These are phyloP conservation scores for Isoetes taiwanensis DNA, from an alignment of 75 land plant species.

Conservation along the genomic window DNA sequence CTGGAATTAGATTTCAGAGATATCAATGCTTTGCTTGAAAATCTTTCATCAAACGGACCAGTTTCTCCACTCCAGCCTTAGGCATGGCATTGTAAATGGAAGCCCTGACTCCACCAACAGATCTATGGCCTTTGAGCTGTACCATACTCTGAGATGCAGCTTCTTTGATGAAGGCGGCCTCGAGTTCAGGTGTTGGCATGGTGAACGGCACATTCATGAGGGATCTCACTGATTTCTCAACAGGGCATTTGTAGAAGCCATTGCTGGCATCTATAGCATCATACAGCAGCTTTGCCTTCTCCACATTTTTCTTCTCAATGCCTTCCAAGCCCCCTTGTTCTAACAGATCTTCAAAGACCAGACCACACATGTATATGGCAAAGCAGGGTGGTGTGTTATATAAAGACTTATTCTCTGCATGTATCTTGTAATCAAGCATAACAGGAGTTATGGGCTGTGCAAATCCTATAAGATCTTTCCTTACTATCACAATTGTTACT, in stretches of 20 bases:
- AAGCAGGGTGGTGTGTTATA: slow-evolving; percentile 97
- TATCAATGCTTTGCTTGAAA: slow-evolving; percentile 81
- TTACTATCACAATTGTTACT: slow-evolving; percentile 69
- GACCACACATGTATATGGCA: slow-evolving; percentile 76
- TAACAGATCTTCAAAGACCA: slow-evolving; percentile 82
- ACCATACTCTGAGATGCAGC: slow-evolving; percentile 74
- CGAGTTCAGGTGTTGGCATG: slow-evolving; percentile 64
- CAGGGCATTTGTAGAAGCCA: slow-evolving; percentile 80
- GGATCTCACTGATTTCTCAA: slow-evolving; percentile 84
- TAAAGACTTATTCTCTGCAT: slow-evolving; percentile 70
- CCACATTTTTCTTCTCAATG: slow-evolving; percentile 65
- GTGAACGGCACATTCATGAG: slow-evolving; percentile 97
- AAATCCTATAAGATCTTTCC: slow-evolving; percentile 65
- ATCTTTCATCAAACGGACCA: slow-evolving; percentile 87
- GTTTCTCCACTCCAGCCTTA: slow-evolving; percentile 82
- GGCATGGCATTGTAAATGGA: slow-evolving; percentile 99
- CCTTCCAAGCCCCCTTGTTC: slow-evolving; percentile 67
- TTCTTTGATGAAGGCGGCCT: slow-evolving; percentile 74
- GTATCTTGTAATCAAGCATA: slow-evolving; percentile 94
- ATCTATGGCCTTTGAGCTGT: slow-evolving; percentile 92
- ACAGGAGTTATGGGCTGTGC: slow-evolving; percentile 72
- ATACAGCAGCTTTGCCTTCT: slow-evolving; percentile 71
- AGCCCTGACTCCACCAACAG: slow-evolving; percentile 93
- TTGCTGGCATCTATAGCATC: slow-evolving; percentile 75
- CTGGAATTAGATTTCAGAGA: no score